Percentiles rank a stretch among this genome's conserved stretches.
These are phyloP conservation scores for Diaporthe eres DNA, from an alignment of 2,329 filamentous ascomycete species.

Conservation along the genomic window DNA sequence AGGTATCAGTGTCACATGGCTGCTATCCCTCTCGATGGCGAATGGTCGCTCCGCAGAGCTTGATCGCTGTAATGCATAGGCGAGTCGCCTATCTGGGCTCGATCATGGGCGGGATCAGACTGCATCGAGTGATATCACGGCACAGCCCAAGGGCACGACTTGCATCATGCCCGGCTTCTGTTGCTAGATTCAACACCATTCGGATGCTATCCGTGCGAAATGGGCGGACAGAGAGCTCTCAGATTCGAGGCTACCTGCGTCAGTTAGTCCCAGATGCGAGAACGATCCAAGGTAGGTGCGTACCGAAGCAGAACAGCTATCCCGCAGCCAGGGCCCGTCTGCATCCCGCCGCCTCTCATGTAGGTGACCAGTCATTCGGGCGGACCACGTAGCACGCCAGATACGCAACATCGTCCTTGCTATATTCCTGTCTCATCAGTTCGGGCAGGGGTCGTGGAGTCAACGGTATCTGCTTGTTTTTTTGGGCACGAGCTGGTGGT, in stretches of 20 bases:
- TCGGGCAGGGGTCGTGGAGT: not conserved
- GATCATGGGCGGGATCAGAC: constrained; percentile 17
- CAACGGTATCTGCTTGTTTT: not conserved
- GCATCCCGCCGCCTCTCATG: constrained; percentile 20
- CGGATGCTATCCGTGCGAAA: constrained; percentile 16
- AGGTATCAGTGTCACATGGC: not conserved
- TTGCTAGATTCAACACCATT: constrained; percentile 4
- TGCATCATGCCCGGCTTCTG: constrained; percentile 14
- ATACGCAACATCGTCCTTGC: constrained; percentile 1
- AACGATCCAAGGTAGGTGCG: constrained; percentile 31
- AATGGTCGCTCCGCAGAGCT: not conserved
- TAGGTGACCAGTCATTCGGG: constrained; percentile 24
- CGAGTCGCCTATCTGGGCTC: constrained; percentile 35
- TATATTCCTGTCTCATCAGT: not conserved
- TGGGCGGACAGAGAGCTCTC: not conserved
- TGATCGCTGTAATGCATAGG: constrained; percentile 8
- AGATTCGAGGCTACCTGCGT: constrained; percentile 39
- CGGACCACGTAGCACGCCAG: constrained; percentile 10
- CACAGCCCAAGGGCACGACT: not conserved
- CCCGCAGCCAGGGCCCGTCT: constrained; percentile 34
- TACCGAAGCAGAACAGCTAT: constrained; percentile 15
- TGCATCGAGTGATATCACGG: not conserved
- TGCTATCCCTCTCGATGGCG: not conserved
- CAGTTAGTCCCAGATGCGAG: constrained; percentile 36
- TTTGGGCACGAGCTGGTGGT: not conserved